Percentiles rank a stretch among this genome's conserved stretches.
Conservation (phyloP, 73 alveolate genomes). For the Tetrahymena elliotti region DNA sequence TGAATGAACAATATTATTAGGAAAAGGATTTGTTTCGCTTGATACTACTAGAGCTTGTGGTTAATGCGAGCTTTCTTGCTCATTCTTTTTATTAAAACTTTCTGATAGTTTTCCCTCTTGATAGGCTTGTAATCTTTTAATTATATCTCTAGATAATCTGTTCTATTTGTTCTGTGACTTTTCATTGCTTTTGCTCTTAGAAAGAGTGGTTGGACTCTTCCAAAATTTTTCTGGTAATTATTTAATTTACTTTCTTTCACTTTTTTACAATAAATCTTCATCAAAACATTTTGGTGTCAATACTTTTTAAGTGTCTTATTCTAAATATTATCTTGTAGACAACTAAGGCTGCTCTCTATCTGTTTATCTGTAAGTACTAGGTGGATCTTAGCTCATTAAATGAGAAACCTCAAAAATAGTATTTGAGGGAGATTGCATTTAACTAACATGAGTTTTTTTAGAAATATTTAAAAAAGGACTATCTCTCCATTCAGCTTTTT, state of each 20-base stretch:
- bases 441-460: neutral
- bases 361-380: neutral
- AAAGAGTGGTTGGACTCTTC: neutral
- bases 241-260: neutral
- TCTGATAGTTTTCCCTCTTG: neutral
- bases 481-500: neutral
- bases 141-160: neutral
- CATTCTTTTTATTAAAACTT: neutral
- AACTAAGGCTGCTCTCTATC: neutral
- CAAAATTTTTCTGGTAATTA: neutral
- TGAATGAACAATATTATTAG: neutral
- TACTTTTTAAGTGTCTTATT: neutral
- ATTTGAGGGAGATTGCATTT: neutral
- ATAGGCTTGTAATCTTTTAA: neutral
- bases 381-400: neutral
- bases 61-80: neutral
- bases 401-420: neutral
- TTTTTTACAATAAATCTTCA: neutral
- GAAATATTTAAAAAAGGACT: neutral
- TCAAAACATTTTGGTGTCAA: neutral
- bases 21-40: neutral
- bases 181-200: neutral
- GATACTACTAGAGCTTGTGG: neutral
- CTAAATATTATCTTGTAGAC: neutral
- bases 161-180: neutral